A percentile compares a stretch with the other conserved stretches of the same genome.
Conservation (phyloP, 2,329 filamentous ascomycete species). For the Cadophora malorum region DNA sequence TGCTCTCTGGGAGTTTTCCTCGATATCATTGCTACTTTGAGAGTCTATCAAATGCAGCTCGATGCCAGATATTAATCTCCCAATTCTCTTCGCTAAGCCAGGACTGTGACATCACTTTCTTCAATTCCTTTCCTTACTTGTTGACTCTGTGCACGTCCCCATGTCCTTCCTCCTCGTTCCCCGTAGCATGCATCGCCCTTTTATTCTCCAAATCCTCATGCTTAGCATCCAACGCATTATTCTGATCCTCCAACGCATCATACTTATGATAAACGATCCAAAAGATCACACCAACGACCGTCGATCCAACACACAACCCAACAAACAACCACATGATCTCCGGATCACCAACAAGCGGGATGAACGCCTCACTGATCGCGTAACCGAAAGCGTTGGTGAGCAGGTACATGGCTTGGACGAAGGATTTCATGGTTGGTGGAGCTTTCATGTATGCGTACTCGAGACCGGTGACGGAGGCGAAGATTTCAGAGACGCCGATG, state of each 20-base stretch:
- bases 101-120: no score
- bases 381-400: conserved; percentile 67
- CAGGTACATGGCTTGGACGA: conserved; percentile 74
- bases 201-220: no score
- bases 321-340: conserved; percentile 49
- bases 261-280: conserved; percentile 34
- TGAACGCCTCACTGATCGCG: conserved; percentile 54
- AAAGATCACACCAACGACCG: conserved; percentile 33
- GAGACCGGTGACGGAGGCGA: conserved; percentile 65
- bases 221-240: no score
- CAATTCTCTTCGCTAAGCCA: no score
- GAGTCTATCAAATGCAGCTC: no score
- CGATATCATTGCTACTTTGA: no score
- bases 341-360: conserved; percentile 52
- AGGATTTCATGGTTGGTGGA: conserved; percentile 78
- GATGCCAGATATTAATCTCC: no score
- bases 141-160: no score
- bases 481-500: conserved; percentile 62
- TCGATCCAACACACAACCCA: conserved; percentile 32
- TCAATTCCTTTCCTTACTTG: no score
- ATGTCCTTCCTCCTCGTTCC: no score
- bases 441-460: conserved; percentile 82
- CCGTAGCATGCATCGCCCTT: no score
- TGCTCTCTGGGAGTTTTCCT: no score
- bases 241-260: conserved; percentile 37